A percentile compares a stretch with the other conserved stretches of the same genome.
Conservation (phyloP, 2,329 filamentous ascomycete genomes). For the Drechslera avenae region DNA sequence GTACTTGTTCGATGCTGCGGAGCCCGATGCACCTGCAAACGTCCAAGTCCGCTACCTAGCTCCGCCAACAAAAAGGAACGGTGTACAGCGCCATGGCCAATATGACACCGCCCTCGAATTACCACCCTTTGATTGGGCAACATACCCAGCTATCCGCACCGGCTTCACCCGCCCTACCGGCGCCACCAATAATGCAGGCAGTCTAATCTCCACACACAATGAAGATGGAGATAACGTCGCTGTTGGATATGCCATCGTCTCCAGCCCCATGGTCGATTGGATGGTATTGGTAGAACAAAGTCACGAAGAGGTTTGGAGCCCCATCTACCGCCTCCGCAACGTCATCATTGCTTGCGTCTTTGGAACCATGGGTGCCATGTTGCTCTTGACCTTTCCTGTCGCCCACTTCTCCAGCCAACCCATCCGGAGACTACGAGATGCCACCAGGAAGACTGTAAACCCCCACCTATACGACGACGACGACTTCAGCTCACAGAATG, state of each 20-base stretch:
- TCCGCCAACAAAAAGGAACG: slow-evolving; percentile 37
- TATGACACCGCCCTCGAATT: slow-evolving; percentile 31
- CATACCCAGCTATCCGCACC: slow-evolving; percentile 67
- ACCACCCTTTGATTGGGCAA: slow-evolving; percentile 60
- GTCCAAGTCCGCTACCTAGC: slow-evolving; percentile 41
- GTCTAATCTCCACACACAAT: slow-evolving; percentile 70
- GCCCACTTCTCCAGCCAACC: slow-evolving; percentile 83
- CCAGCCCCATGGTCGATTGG: slow-evolving; percentile 76
- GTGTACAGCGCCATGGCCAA: slow-evolving; percentile 33
- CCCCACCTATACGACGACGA: slow-evolving; percentile 63
- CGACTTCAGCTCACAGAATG: slow-evolving; percentile 46
- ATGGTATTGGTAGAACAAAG: slow-evolving; percentile 79
- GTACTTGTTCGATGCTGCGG: slow-evolving; percentile 36
- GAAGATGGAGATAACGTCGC: slow-evolving; percentile 73
- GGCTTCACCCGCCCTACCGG: slow-evolving; percentile 59
- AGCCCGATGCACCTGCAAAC: slow-evolving; percentile 28
- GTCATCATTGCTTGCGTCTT: slow-evolving; percentile 86
- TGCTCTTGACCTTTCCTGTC: slow-evolving; percentile 75
- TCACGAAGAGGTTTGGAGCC: slow-evolving; percentile 73
- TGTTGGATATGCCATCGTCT: slow-evolving; percentile 77
- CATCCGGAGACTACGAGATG: slow-evolving; percentile 74
- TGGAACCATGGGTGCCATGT: slow-evolving; percentile 74
- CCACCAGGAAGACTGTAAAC: slow-evolving; percentile 74
- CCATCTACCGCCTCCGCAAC: slow-evolving; percentile 75
- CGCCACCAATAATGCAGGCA: slow-evolving; percentile 70